phyloP scores from a whole-genome alignment of 1,284 basidiomycete species.

The Leccinum variabile region DNA sequence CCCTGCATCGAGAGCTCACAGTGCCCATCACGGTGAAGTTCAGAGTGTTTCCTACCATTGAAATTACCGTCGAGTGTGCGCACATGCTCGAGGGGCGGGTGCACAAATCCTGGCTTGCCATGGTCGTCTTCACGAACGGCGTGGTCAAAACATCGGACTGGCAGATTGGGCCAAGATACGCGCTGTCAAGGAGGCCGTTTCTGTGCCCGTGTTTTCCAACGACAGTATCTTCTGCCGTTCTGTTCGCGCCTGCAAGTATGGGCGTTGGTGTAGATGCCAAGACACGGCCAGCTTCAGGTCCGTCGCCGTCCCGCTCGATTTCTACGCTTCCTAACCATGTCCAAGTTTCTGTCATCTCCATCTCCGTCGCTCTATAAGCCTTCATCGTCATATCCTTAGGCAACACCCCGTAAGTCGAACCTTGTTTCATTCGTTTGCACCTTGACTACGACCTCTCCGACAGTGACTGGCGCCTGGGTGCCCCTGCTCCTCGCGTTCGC shows the following conservation, averaged over 20 bases:
- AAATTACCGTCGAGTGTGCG: slow-evolving; percentile 91
- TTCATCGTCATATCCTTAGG: slow-evolving; percentile 91
- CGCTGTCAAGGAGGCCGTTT: slow-evolving; percentile 85
- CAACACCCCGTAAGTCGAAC: slow-evolving; percentile 56
- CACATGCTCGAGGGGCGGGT: slow-evolving; percentile 94
- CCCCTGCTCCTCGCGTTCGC: slow-evolving; percentile 76
- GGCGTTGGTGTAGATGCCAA: too few species aligned
- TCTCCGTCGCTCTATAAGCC: slow-evolving; percentile 84
- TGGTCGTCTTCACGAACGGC: slow-evolving; percentile 88
- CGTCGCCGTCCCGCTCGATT: slow-evolving; percentile 22
- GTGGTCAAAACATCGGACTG: slow-evolving; percentile 79
- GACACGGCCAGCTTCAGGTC: slow-evolving; percentile 88
- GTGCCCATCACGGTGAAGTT: slow-evolving; percentile 97
- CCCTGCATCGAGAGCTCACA: slow-evolving; percentile 77
- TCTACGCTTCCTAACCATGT: slow-evolving; percentile 2
- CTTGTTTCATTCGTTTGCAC: background rate
- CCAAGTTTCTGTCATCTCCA: slow-evolving; percentile 79
- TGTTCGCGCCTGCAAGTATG: too few species aligned
- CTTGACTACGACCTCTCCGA: background rate
- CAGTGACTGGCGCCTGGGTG: slow-evolving; percentile 61
- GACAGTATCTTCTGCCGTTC: too few species aligned
- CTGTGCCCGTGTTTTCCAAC: slow-evolving; percentile 66
- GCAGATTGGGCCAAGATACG: slow-evolving; percentile 86
- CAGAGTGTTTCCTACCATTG: slow-evolving; percentile 83
- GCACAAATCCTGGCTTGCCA: slow-evolving; percentile 96